Percentiles rank a stretch among this genome's conserved stretches.
Evolutionary conservation across 768 basidiomycete genomes (phyloP).

Genomic region (Calocera cornea): DNA sequence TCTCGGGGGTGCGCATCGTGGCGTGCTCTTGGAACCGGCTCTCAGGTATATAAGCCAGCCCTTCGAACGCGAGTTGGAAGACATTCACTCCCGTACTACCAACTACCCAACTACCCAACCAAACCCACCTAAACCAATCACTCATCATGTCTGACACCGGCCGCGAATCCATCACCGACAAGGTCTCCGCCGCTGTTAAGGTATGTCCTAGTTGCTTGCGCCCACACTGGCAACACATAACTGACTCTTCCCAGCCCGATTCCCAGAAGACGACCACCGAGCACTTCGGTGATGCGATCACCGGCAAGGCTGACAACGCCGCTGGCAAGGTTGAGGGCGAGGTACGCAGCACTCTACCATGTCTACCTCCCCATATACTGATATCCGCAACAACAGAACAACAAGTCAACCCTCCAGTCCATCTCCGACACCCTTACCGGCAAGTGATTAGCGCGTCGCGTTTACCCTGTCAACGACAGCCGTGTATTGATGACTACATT

Average conservation of each 20-base stretch:
- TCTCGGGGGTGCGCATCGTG: not conserved
- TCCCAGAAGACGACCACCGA: slow-evolving; percentile 43
- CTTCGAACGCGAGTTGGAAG: not conserved
- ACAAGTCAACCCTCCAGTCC: slow-evolving; percentile 3
- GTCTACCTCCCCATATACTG: no score
- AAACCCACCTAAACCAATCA: not conserved
- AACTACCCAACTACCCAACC: not conserved
- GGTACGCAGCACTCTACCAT: slow-evolving; percentile 25
- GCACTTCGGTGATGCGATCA: slow-evolving; percentile 36
- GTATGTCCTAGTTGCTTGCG: no score
- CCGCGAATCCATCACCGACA: slow-evolving; percentile 49
- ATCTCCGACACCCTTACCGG: not conserved
- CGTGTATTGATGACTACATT: not conserved
- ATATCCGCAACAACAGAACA: not conserved
- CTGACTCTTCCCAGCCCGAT: slow-evolving; percentile 33
- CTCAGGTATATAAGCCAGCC: not conserved
- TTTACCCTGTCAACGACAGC: not conserved
- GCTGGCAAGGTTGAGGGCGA: slow-evolving; percentile 40
- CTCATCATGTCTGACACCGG: slow-evolving; percentile 41
- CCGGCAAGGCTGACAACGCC: slow-evolving; percentile 35
- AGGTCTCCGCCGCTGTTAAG: slow-evolving; percentile 38
- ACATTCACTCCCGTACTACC: not conserved
- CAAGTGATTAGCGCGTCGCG: not conserved
- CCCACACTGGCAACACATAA: not conserved
- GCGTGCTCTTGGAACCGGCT: not conserved